phyloP scores from a whole-genome alignment of 2,329 filamentous ascomycete species.

The Nigrospora oryzae region DNA sequence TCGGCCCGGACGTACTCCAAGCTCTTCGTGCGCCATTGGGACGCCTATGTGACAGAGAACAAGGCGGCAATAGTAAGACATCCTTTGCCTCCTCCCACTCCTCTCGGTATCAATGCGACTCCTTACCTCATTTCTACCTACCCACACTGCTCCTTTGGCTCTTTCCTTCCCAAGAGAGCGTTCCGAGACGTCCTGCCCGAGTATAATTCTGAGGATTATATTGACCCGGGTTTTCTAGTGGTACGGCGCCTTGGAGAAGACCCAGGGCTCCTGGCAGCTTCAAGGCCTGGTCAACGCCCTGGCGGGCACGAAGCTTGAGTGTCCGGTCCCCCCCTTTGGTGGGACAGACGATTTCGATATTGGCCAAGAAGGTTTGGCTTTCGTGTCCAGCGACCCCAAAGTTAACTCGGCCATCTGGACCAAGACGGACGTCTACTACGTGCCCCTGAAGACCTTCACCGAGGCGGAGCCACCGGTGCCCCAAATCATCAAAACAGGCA shows the following conservation, averaged over 20 bases:
- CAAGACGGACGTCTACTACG: conserved; percentile 73
- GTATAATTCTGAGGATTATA: too few species aligned
- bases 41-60: conserved; percentile 62
- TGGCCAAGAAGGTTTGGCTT: conserved; percentile 55
- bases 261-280: conserved; percentile 30
- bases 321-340: conserved; percentile 70
- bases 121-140: too few species aligned
- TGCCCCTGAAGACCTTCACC: conserved; percentile 54
- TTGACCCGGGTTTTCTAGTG: conserved; percentile 6
- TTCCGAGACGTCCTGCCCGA: too few species aligned
- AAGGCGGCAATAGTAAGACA: conserved; percentile 47
- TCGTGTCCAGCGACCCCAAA: conserved; percentile 66
- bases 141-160: too few species aligned
- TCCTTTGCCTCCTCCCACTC: conserved; percentile 49
- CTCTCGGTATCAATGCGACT: too few species aligned
- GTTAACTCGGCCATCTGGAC: conserved; percentile 67
- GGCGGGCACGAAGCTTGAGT: conserved; percentile 48
- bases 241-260: conserved; percentile 24
- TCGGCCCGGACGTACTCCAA: conserved; percentile 64
- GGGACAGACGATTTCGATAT: conserved; percentile 76
- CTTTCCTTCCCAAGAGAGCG: too few species aligned
- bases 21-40: conserved; percentile 78
- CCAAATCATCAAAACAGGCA: conserved; percentile 46
- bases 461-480: conserved; percentile 40
- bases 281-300: conserved; percentile 56